These are phyloP conservation scores for Mollisiaceae sp. DNA, from an alignment of 2,329 filamentous ascomycete genomes.

Conservation along the genomic window DNA sequence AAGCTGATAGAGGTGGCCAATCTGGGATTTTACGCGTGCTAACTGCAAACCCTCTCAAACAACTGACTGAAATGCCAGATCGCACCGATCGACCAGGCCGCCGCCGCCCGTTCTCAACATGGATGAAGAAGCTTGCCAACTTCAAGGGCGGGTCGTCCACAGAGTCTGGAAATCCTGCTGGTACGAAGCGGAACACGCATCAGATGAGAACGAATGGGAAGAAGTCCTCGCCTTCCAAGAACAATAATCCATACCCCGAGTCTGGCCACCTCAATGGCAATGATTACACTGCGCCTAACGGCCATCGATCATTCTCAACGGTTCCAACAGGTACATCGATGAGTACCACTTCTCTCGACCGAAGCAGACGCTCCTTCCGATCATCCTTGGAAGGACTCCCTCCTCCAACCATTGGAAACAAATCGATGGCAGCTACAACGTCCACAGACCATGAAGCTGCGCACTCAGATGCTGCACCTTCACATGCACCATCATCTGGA, in stretches of 20 bases:
- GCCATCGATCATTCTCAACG: conserved; percentile 62
- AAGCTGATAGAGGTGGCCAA: conserved; percentile 15
- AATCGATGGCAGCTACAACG: conserved; percentile 64
- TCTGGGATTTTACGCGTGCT: conserved; percentile 2
- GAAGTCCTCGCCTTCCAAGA: conserved; percentile 58
- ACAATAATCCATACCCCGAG: conserved; percentile 89
- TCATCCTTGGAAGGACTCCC: conserved; percentile 66
- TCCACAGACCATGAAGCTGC: conserved; percentile 83
- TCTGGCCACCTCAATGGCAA: conserved; percentile 64
- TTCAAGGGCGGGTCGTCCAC: conserved; percentile 75
- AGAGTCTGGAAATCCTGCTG: conserved; percentile 48
- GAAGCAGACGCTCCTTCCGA: conserved; percentile 63
- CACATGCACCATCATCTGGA: conserved; percentile 68
- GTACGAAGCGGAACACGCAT: conserved; percentile 48
- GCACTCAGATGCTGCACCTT: conserved; percentile 76
- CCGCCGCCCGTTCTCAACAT: conserved; percentile 85
- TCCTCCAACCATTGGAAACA: conserved; percentile 65
- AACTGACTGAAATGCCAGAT: conserved; percentile 56
- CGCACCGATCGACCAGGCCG: conserved; percentile 66
- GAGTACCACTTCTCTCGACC: conserved; percentile 59
- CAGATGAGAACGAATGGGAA: conserved; percentile 54
- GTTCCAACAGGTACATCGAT: conserved; percentile 54
- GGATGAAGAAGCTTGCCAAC: conserved; percentile 92
- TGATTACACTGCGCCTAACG: conserved; percentile 41
- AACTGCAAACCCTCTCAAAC: conserved; percentile 9